Base-by-base conservation (phyloP, 2,329 filamentous ascomycete species). In the Coleophoma crateriformis region DNA sequence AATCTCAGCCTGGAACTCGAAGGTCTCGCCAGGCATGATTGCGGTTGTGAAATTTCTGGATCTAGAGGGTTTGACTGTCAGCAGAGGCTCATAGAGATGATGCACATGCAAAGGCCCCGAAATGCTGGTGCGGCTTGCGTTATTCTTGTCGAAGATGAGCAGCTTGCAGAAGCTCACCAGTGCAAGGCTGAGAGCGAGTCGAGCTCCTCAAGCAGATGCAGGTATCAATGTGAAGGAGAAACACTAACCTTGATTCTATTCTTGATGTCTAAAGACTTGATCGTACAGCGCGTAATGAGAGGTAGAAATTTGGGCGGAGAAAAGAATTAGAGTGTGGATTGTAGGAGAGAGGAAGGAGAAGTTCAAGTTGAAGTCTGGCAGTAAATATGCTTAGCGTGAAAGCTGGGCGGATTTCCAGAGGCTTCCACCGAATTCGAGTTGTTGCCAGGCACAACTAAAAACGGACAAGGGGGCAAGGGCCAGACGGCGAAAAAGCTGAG, bases 1-100 rank as follows among this genome's bases (percentile, higher is more conserved):
- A 72, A 99, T 99, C 88, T 99, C 94, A 87, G 94, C 94, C 87
- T 99, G 94, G 82, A 97, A 99, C 87, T 97, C 92, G 79, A 99
- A 99, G 64, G 91, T 96, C 81, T 97, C 91, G 61, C 61, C 64
- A 74, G 90, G 76, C 89, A 95, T 96, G 72, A 71, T 88, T 75
- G 68, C 68, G 73, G 70, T 56, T 54, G 48, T 53, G 19, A 45
- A 27, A 27, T 27, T 44, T 47, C 45, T 45, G 45, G 50, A 35
- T 46, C 33, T 34, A 17, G 5, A 17, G 10, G 11, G 7, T 7
- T 15, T 10, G 17, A 3, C 17, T n/a, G 15, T 46, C 14, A 46
- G 44, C 44, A 20, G 44, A 19, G 14, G 44, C 32, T 19, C 44
- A 19, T 11, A 17, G 44, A 34, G 14, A 10, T 35, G 12, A 10